phyloP scores from a whole-genome alignment of 257 asterid species.

The Nicotiana attenuata region DNA sequence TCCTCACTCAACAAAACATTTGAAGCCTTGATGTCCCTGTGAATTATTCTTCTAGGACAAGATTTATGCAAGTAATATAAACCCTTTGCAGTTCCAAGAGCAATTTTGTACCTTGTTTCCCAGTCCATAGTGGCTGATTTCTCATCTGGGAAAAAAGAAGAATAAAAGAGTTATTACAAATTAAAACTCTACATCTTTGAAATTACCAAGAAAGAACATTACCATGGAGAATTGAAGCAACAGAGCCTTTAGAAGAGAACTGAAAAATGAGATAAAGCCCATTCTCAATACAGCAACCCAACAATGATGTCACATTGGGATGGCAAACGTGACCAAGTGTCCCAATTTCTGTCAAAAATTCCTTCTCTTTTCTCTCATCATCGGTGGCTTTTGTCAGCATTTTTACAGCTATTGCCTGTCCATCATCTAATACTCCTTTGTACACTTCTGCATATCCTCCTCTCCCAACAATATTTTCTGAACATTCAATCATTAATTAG shows the following conservation, averaged over 20 bases:
- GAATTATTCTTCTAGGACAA: constrained; percentile 92
- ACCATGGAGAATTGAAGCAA: constrained; percentile 91
- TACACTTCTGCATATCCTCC: constrained; percentile 99
- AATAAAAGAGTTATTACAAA: background rate
- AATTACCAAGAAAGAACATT: background rate
- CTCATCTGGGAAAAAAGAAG: constrained; percentile 37
- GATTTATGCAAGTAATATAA: constrained; percentile 78
- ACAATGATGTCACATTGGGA: constrained; percentile 63
- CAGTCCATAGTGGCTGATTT: constrained; percentile 60
- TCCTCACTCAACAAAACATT: constrained; percentile 60
- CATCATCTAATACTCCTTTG: constrained; percentile 70
- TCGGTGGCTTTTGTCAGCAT: constrained; percentile 51
- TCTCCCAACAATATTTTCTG: constrained; percentile 82
- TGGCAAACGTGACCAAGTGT: constrained; percentile 85
- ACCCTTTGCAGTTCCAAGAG: constrained; percentile 81
- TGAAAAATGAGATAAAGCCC: constrained; percentile 90
- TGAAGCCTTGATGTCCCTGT: constrained; percentile 84
- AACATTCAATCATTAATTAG: background rate
- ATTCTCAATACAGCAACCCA: constrained; percentile 84
- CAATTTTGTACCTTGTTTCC: constrained; percentile 84
- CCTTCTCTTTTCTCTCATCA: constrained; percentile 91
- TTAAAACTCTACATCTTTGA: background rate
- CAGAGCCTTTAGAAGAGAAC: constrained; percentile 86
- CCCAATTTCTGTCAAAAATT: constrained; percentile 81
- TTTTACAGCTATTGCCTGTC: constrained; percentile 82